Evolutionary conservation across 2,329 filamentous ascomycete species (phyloP).

Genomic region (Colletotrichum theobromicola): DNA sequence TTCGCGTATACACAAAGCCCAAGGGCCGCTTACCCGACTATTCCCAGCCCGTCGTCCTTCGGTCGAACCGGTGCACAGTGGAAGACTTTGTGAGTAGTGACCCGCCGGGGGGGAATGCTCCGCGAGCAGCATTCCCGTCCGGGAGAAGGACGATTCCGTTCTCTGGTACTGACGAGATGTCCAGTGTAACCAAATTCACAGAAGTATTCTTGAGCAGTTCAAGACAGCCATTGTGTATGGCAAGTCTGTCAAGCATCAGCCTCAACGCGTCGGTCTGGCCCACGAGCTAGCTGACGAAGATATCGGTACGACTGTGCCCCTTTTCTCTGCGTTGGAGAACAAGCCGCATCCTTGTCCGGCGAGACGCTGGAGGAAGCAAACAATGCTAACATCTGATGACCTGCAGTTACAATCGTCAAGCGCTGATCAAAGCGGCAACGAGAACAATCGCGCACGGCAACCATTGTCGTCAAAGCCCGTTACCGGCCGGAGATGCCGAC

Average conservation of each 20-base stretch:
- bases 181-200: slow-evolving; percentile 96
- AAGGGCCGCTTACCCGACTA: slow-evolving; percentile 97
- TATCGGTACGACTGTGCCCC: slow-evolving; percentile 71
- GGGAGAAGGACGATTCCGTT: neutral
- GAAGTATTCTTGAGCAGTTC: slow-evolving; percentile 94
- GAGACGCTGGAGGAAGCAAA: neutral
- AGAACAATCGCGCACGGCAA: neutral
- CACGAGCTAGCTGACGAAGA: slow-evolving; percentile 97
- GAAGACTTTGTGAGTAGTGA: slow-evolving; percentile 88
- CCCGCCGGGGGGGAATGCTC: neutral
- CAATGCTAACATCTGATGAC: slow-evolving; percentile 28
- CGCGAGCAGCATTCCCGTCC: neutral
- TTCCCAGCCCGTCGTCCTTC: slow-evolving; percentile 85
- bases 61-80: slow-evolving; percentile 81
- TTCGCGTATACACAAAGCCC: slow-evolving; percentile 96
- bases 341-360: neutral
- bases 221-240: slow-evolving; percentile 96
- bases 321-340: neutral
- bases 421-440: slow-evolving; percentile 50
- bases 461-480: neutral
- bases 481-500: neutral
- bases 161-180: slow-evolving; percentile 39
- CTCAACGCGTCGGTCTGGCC: slow-evolving; percentile 87
- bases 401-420: slow-evolving; percentile 65
- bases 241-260: slow-evolving; percentile 98